A percentile compares a stretch with the other conserved stretches of the same genome.
These are phyloP conservation scores for Fomitopsis pulvina DNA, from an alignment of 768 basidiomycete genomes.

Conservation along the genomic window DNA sequence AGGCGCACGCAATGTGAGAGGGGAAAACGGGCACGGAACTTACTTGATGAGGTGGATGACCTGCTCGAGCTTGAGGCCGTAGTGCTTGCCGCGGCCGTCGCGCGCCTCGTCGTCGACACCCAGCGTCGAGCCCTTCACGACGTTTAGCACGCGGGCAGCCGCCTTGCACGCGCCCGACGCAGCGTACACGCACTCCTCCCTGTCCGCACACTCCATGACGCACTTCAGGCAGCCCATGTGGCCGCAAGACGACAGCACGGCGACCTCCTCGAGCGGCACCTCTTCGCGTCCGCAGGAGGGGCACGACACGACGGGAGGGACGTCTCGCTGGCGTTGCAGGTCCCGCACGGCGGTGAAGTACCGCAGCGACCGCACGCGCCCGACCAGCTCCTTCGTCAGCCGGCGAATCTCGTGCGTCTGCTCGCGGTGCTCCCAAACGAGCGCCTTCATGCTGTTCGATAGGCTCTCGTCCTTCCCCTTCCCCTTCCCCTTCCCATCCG, in stretches of 20 bases:
- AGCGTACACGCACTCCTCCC: conserved; percentile 77
- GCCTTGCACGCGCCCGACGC: conserved; percentile 67
- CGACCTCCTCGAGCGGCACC: conserved; percentile 60
- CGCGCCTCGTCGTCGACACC: conserved; percentile 74
- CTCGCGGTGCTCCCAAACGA: conserved; percentile 78
- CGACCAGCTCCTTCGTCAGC: conserved; percentile 82
- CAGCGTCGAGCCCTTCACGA: conserved; percentile 73
- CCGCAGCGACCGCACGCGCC: conserved; percentile 82
- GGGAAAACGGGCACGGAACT: conserved; percentile 20
- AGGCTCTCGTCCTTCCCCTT: conserved; percentile 50
- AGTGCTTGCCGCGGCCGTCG: conserved; percentile 70
- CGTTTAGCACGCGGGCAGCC: conserved; percentile 73
- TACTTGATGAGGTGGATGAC: conserved; percentile 74
- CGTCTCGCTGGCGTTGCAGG: conserved; percentile 68
- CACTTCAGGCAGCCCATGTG: conserved; percentile 80
- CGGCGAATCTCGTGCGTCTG: conserved; percentile 81
- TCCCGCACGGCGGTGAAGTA: conserved; percentile 92
- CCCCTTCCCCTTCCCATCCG: conserved; percentile 11
- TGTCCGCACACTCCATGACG: conserved; percentile 64
- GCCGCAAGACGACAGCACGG: conserved; percentile 88
- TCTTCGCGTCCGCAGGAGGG: conserved; percentile 50
- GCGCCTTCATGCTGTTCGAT: conserved; percentile 50
- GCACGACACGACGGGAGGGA: conserved; percentile 53
- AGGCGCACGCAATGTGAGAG: neutral
- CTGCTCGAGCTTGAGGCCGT: conserved; percentile 75